A percentile compares a stretch with the other conserved stretches of the same genome.
These are phyloP conservation scores for Neonectria ditissima DNA, from an alignment of 2,329 filamentous ascomycete genomes.

Conservation along the genomic window DNA sequence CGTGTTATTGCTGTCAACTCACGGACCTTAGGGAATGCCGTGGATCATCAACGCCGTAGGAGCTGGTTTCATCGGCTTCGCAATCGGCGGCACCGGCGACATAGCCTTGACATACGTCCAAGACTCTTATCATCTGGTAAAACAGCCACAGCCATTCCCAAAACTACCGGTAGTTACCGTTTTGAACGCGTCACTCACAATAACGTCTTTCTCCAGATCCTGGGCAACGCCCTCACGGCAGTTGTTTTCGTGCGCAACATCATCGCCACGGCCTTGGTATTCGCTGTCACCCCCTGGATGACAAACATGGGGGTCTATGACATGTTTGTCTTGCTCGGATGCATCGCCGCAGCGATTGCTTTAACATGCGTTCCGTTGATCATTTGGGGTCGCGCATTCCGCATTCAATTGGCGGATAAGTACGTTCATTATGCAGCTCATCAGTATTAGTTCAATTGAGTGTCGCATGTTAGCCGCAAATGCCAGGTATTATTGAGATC, in stretches of 20 bases:
- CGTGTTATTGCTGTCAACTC: background rate
- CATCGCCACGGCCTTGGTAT: constrained; percentile 28
- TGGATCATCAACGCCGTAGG: constrained; percentile 37
- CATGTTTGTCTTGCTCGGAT: constrained; percentile 31
- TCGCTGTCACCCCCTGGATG: constrained; percentile 32
- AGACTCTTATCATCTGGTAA: constrained; percentile 35
- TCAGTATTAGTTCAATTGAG: constrained; percentile 32
- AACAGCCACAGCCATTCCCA: accelerated
- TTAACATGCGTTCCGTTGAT: constrained; percentile 30
- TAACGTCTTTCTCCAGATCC: constrained; percentile 12
- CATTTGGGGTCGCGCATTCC: constrained; percentile 31
- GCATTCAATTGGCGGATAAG: constrained; percentile 26
- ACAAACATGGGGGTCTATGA: constrained; percentile 31
- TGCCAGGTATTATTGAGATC: too few relatives aligned
- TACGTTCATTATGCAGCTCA: constrained; percentile 23
- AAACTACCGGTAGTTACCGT: background rate
- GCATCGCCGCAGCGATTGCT: constrained; percentile 26
- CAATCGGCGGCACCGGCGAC: constrained; percentile 33
- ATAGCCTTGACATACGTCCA: constrained; percentile 36
- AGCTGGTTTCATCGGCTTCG: constrained; percentile 34
- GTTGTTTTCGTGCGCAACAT: constrained; percentile 37
- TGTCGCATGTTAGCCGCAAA: too few relatives aligned
- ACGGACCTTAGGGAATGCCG: constrained; percentile 29
- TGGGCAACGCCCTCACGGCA: constrained; percentile 30
- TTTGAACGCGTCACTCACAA: background rate